A percentile compares a stretch with the other conserved stretches of the same genome.
Conservation (phyloP, 2,329 filamentous ascomycete genomes). For the Alternaria sp. region DNA sequence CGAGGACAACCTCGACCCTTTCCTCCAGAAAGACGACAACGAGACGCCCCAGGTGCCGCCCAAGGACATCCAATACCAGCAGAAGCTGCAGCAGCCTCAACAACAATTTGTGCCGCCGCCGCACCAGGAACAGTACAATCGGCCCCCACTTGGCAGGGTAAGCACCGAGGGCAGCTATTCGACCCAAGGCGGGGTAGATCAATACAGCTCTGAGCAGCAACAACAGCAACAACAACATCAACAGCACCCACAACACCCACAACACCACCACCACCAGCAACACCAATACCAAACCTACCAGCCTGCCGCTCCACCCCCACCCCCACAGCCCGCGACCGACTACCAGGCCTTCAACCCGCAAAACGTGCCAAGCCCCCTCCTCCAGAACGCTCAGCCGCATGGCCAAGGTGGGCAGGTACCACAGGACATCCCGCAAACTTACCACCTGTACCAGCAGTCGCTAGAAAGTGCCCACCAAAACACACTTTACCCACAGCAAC, state of each 20-base stretch:
- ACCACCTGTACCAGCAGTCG: constrained; percentile 29
- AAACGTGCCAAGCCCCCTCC: constrained; percentile 40
- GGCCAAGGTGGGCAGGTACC: constrained; percentile 32
- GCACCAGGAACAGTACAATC: constrained; percentile 45
- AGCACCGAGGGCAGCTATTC: constrained; percentile 52
- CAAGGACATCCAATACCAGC: constrained; percentile 47
- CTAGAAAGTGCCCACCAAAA: constrained; percentile 39
- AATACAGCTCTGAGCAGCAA: constrained; percentile 51
- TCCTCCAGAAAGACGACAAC: constrained; percentile 46
- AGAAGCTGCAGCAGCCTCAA: constrained; percentile 30
- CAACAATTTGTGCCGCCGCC: constrained; percentile 42
- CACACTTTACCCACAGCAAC: constrained; percentile 40
- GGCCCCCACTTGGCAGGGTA: constrained; percentile 51
- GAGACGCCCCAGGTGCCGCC: constrained; percentile 47
- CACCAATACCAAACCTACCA: constrained; percentile 46
- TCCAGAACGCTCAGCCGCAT: constrained; percentile 43
- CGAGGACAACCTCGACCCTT: constrained; percentile 50
- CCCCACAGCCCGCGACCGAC: constrained; percentile 33
- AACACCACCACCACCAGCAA: constrained; percentile 37
- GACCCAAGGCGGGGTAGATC: constrained; percentile 51
- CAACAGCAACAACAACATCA: constrained; percentile 36
- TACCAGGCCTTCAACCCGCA: constrained; percentile 48
- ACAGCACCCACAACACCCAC: constrained; percentile 40
- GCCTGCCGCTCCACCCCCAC: constrained; percentile 33
- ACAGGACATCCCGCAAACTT: constrained; percentile 37